These are phyloP conservation scores for Lactuca saligna DNA, from an alignment of 129 eudicot genomes.

Conservation along the genomic window DNA sequence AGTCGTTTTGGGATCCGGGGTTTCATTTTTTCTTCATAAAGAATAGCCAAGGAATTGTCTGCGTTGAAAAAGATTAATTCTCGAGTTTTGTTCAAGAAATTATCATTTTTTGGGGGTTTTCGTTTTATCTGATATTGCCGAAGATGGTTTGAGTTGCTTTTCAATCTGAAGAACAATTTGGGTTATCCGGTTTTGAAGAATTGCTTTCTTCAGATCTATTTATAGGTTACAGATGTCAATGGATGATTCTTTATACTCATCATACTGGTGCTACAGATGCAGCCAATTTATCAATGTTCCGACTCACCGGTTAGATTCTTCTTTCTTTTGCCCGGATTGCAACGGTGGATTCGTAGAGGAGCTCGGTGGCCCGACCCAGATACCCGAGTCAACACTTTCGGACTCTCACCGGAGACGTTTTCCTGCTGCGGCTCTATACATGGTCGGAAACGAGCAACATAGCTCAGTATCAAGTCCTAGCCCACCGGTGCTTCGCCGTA, in stretches of 20 bases:
- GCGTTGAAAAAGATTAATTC: background rate
- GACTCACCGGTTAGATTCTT: constrained; percentile 25
- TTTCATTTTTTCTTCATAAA: background rate
- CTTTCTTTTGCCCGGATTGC: constrained; percentile 77
- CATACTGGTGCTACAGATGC: constrained; percentile 93
- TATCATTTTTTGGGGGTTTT: constrained; percentile 4
- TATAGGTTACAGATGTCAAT: constrained; percentile 40
- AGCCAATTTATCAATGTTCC: constrained; percentile 50
- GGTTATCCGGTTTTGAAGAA: background rate
- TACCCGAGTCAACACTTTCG: constrained; percentile 35
- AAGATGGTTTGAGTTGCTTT: background rate
- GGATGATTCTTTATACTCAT: constrained; percentile 38
- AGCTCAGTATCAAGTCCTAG: constrained; percentile 38
- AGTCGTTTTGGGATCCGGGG: background rate
- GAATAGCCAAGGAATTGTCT: background rate
- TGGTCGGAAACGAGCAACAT: constrained; percentile 28
- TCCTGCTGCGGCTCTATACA: constrained; percentile 64
- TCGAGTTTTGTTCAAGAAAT: background rate
- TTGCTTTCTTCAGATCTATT: background rate
- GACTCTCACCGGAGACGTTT: constrained; percentile 57
- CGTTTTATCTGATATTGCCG: background rate
- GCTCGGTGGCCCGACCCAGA: constrained; percentile 27
- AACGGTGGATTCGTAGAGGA: constrained; percentile 63
- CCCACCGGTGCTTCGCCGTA: constrained; percentile 40
- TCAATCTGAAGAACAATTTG: background rate